Conservation (phyloP, 495 filamentous ascomycete genomes). For the Echria macrotheca region DNA sequence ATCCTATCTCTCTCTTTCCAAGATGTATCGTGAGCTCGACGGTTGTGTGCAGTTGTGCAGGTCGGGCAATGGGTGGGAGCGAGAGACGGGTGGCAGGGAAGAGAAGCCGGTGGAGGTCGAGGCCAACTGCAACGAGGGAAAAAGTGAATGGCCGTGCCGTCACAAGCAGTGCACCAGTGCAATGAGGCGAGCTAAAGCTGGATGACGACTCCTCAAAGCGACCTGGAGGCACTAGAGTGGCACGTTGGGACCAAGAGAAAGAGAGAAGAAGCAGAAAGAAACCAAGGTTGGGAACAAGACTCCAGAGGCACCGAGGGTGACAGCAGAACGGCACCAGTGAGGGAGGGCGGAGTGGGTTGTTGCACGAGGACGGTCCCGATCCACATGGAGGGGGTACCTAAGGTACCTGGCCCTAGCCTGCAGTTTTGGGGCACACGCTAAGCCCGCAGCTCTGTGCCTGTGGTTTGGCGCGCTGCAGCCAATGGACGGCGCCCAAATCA, state of each 20-base stretch:
- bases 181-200: not conserved
- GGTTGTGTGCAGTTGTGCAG: conserved; percentile 1
- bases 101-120: not conserved
- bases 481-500: conserved; percentile 9
- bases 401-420: not conserved
- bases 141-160: not conserved
- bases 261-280: conserved; percentile 7
- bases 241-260: conserved; percentile 1
- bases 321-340: not conserved
- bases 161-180: not conserved
- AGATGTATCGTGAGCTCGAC: not conserved
- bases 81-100: not conserved
- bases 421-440: conserved; percentile 4
- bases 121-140: not conserved
- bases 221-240: conserved; percentile 3
- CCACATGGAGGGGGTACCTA: not conserved
- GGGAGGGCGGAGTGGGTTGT: conserved; percentile 6
- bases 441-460: conserved; percentile 1
- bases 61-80: not conserved
- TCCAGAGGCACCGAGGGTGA: conserved; percentile 8
- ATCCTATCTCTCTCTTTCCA: not conserved
- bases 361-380: not conserved
- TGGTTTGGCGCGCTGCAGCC: not conserved
- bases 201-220: conserved; percentile 1
- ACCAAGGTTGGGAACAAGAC: not conserved